These are phyloP conservation scores for Coprinellus micaceus DNA, from an alignment of 768 basidiomycete species.

Conservation along the genomic window DNA sequence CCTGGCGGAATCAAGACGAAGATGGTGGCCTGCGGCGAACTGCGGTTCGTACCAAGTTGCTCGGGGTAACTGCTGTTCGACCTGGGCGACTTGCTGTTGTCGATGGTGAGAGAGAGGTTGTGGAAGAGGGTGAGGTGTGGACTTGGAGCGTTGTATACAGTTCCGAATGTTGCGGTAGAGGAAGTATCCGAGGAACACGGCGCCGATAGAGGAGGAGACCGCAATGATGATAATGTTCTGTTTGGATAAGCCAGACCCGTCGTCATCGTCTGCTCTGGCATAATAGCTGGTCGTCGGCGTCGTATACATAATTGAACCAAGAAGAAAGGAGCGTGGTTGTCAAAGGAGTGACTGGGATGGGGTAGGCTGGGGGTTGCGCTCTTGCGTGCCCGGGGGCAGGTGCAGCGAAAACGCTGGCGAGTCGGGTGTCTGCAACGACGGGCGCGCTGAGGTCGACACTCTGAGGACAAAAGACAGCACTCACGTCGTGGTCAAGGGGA, in stretches of 20 bases:
- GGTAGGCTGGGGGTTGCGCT: neutral
- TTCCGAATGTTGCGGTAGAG: slow-evolving; percentile 36
- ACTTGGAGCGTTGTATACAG: slow-evolving; percentile 22
- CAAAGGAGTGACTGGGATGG: slow-evolving; percentile 6
- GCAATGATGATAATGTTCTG: slow-evolving; percentile 49
- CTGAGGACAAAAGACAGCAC: neutral
- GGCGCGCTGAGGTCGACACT: neutral
- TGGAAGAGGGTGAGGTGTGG: slow-evolving; percentile 56
- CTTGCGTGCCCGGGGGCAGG: neutral
- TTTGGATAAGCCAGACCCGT: slow-evolving; percentile 25
- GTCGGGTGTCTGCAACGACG: neutral
- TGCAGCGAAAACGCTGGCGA: neutral
- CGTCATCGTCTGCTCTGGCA: neutral
- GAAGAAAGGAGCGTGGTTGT: slow-evolving; percentile 3
- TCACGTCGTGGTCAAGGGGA: neutral
- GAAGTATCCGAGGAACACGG: slow-evolving; percentile 33
- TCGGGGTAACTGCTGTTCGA: slow-evolving; percentile 23
- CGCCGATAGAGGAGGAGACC: slow-evolving; percentile 41
- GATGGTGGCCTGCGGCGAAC: slow-evolving; percentile 21
- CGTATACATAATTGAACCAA: neutral
- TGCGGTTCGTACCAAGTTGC: slow-evolving; percentile 17
- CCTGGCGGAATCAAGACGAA: slow-evolving; percentile 16
- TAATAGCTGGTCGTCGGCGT: slow-evolving; percentile 5
- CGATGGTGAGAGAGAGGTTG: slow-evolving; percentile 65
- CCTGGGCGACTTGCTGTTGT: slow-evolving; percentile 43